These are phyloP conservation scores for Dioscorea dumetorum DNA, from an alignment of 106 monocot genomes.

Conservation along the genomic window DNA sequence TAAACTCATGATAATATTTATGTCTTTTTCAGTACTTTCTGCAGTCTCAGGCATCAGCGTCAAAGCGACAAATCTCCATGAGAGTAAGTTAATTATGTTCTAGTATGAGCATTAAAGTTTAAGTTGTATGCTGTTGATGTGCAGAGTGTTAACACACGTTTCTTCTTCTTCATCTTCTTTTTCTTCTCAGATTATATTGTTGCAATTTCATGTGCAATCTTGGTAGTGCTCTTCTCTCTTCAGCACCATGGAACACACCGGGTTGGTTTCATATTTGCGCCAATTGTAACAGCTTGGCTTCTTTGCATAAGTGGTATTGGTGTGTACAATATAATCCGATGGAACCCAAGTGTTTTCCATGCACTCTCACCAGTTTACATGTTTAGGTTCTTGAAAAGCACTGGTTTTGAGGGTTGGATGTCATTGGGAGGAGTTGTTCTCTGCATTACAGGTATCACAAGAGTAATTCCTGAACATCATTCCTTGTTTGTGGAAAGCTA, in stretches of 20 bases:
- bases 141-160: no score
- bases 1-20: background rate
- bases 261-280: constrained; percentile 75
- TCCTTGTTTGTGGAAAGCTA: background rate
- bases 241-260: constrained; percentile 66
- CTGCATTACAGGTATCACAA: constrained; percentile 54
- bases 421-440: constrained; percentile 73
- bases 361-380: constrained; percentile 66
- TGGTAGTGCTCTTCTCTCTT: constrained; percentile 72
- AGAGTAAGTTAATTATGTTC: constrained; percentile 31
- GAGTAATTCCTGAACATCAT: background rate
- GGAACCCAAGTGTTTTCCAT: constrained; percentile 46
- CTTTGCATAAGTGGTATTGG: constrained; percentile 58
- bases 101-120: background rate
- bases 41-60: constrained; percentile 63
- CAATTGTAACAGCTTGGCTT: constrained; percentile 68
- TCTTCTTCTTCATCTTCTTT: background rate
- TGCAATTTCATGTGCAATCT: constrained; percentile 47
- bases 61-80: constrained; percentile 53
- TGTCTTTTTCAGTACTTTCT: constrained; percentile 57
- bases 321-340: constrained; percentile 59
- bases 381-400: constrained; percentile 53
- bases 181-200: constrained; percentile 52
- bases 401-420: constrained; percentile 57
- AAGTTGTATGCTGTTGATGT: no score